Conservation (phyloP, 2,329 filamentous ascomycete genomes). For the Trichoderma asperellum region DNA sequence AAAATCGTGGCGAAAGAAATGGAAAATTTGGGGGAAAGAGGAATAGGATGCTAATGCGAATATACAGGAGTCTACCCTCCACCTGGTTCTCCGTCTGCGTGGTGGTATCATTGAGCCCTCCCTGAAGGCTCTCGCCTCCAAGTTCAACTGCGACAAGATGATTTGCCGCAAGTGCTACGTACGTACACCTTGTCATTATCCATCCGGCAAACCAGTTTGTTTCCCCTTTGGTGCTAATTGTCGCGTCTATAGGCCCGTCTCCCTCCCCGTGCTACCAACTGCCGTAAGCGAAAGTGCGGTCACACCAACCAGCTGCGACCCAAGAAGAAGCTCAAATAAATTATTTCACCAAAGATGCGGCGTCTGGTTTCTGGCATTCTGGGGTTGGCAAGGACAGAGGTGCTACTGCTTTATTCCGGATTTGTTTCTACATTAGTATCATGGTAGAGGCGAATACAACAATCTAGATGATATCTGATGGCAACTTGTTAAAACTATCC, state of each 20-base stretch:
- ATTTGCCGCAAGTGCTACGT: conserved; percentile 99
- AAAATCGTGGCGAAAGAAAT: background rate
- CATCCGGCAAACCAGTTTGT: background rate
- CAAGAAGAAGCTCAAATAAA: conserved; percentile 99
- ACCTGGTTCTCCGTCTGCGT: conserved; percentile 97
- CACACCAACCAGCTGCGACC: conserved; percentile 99
- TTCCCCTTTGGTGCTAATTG: background rate
- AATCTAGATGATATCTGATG: conserved; percentile 44
- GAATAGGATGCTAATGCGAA: conserved; percentile 38
- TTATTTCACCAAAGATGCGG: conserved; percentile 48
- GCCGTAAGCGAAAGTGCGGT: conserved; percentile 99
- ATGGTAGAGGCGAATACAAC: conserved; percentile 45
- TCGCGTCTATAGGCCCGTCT: conserved; percentile 66
- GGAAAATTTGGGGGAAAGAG: background rate
- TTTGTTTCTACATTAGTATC: conserved; percentile 49
- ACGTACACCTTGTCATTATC: conserved; percentile 52
- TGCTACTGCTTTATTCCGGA: conserved; percentile 44
- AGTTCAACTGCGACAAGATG: conserved; percentile 99
- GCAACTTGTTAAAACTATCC: conserved; percentile 16
- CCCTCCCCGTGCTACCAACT: conserved; percentile 98
- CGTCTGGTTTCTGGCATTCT: conserved; percentile 51
- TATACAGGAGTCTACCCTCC: conserved; percentile 88
- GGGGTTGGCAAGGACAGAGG: conserved; percentile 44
- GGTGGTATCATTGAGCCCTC: conserved; percentile 99
- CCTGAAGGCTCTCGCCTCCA: conserved; percentile 95